A percentile compares a stretch with the other conserved stretches of the same genome.
These are phyloP conservation scores for Cyberlindnera amylophila DNA, from an alignment of 805 yeast genomes.

Conservation along the genomic window DNA sequence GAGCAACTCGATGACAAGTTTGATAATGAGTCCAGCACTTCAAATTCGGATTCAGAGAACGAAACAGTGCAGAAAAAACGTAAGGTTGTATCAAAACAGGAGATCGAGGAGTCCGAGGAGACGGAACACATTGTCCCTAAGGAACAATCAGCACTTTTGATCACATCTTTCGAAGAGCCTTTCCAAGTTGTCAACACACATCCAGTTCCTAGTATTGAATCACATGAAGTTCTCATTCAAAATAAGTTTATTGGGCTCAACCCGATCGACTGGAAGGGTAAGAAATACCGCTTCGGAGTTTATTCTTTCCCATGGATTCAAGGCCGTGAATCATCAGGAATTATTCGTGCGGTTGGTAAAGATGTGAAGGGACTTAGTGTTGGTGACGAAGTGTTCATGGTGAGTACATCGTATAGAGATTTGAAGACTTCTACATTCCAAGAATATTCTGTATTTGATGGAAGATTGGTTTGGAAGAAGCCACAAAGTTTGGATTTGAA, in stretches of 20 bases:
- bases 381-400: conserved; percentile 40
- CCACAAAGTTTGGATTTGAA: conserved; percentile 34
- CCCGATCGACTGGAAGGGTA: conserved; percentile 49
- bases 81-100: conserved; percentile 2
- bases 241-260: conserved; percentile 39
- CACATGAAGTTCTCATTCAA: conserved; percentile 30
- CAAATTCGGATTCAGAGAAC: conserved; percentile 14
- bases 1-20: conserved; percentile 19
- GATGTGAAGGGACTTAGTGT: conserved; percentile 30
- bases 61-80: conserved; percentile 9
- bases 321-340: conserved; percentile 45
- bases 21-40: conserved; percentile 10
- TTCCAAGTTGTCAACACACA: conserved; percentile 18
- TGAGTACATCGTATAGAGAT: conserved; percentile 46
- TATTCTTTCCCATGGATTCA: conserved; percentile 48
- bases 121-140: not conserved
- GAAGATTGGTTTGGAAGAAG: conserved; percentile 42
- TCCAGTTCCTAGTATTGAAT: conserved; percentile 24
- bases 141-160: conserved; percentile 24
- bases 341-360: conserved; percentile 33
- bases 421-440: conserved; percentile 45
- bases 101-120: not conserved
- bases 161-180: conserved; percentile 27
- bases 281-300: conserved; percentile 42
- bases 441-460: conserved; percentile 41